phyloP scores from a whole-genome alignment of 495 filamentous ascomycete genomes.

The Endocarpon pusillum region DNA sequence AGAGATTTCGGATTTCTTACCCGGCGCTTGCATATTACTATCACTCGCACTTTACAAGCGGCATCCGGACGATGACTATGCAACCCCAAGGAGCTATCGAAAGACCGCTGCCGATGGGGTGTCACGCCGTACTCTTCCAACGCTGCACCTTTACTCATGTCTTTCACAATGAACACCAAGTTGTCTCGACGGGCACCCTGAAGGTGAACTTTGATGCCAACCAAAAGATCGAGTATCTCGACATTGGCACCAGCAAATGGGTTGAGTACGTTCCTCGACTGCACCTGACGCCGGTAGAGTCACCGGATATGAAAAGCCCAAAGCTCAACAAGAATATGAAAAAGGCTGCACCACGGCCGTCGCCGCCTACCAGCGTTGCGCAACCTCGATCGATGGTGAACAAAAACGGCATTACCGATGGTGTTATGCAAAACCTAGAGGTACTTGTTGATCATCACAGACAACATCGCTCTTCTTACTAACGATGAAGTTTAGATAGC shows the following conservation, averaged over 20 bases:
- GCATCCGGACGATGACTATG: conserved; percentile 63
- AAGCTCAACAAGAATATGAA: conserved; percentile 42
- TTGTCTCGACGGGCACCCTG: conserved; percentile 44
- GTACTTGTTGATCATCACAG: conserved; percentile 20
- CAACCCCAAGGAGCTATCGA: conserved; percentile 42
- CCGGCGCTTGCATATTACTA: conserved; percentile 67
- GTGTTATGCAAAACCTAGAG: conserved; percentile 53
- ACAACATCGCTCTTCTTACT: conserved; percentile 6
- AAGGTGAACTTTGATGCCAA: conserved; percentile 48
- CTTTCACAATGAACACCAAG: conserved; percentile 55
- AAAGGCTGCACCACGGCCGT: conserved; percentile 39
- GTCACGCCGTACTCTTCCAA: conserved; percentile 43
- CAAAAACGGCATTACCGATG: conserved; percentile 35
- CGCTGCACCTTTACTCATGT: conserved; percentile 54
- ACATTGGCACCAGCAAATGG: conserved; percentile 43
- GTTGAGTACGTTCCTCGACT: conserved; percentile 52
- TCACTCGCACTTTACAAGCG: conserved; percentile 66
- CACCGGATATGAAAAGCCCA: conserved; percentile 49
- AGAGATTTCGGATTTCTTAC: conserved; percentile 63
- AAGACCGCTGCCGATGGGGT: conserved; percentile 36
- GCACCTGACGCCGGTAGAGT: conserved; percentile 27
- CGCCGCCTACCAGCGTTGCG: conserved; percentile 29
- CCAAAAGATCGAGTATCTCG: conserved; percentile 56
- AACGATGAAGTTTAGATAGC: conserved; percentile 31
- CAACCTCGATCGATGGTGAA: conserved; percentile 49